Percentiles rank a stretch among this genome's conserved stretches.
Conservation (phyloP, 2,329 filamentous ascomycete genomes). For the Ophiocordyceps polyrhachis-furcata region DNA sequence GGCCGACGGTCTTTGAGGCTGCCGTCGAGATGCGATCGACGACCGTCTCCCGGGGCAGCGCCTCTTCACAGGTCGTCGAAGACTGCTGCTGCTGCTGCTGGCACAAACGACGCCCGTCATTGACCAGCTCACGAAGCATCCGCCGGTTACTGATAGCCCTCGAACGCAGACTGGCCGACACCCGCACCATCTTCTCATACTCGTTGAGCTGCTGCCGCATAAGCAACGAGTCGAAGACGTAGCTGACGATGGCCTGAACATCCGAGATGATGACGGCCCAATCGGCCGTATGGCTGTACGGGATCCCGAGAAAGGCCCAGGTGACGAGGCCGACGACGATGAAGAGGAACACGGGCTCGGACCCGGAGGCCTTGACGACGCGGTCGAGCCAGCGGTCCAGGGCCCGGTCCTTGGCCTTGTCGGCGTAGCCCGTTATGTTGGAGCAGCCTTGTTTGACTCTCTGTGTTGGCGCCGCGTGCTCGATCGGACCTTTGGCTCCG, state of each 20-base stretch:
- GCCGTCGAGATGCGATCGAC: slow-evolving; percentile 9
- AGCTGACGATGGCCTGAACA: slow-evolving; percentile 16
- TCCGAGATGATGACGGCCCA: slow-evolving; percentile 19
- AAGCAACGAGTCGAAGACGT: slow-evolving; percentile 18
- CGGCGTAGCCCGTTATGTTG: slow-evolving; percentile 7
- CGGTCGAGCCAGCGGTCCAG: slow-evolving; percentile 8
- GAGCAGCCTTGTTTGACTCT: background rate
- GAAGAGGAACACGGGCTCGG: slow-evolving; percentile 8
- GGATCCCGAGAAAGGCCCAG: slow-evolving; percentile 13
- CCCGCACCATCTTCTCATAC: slow-evolving; percentile 9
- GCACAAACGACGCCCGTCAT: background rate
- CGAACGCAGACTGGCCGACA: slow-evolving; percentile 14
- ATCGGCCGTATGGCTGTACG: slow-evolving; percentile 12
- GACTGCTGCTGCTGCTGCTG: background rate
- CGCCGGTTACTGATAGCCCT: slow-evolving; percentile 13
- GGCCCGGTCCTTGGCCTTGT: slow-evolving; percentile 2
- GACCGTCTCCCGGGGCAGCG: background rate
- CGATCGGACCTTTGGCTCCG: slow-evolving; percentile 1
- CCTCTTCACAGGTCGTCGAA: background rate
- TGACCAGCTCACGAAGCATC: slow-evolving; percentile 6
- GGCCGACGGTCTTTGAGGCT: slow-evolving; percentile 10
- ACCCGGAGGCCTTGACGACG: slow-evolving; percentile 6
- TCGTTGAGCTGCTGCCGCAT: slow-evolving; percentile 19
- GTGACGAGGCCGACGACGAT: slow-evolving; percentile 12
- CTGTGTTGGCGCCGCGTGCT: slow-evolving; percentile 1